Evolutionary conservation across 805 yeast species (phyloP).

Genomic region (Pichia membranifaciens): DNA sequence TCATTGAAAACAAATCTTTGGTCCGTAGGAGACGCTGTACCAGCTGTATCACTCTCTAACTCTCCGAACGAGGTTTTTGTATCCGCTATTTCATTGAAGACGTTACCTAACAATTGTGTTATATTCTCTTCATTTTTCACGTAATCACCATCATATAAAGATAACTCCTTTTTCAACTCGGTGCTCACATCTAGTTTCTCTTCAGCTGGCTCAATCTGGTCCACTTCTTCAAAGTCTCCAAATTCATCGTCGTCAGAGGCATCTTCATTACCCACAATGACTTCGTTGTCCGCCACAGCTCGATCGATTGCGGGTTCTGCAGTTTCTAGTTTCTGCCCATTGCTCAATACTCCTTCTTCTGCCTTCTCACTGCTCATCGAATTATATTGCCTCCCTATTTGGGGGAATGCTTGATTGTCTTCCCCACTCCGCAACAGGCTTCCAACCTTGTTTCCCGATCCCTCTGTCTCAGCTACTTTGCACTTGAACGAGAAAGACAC

Average conservation of each 20-base stretch:
- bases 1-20: slow-evolving; percentile 17
- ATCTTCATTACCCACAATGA: slow-evolving; percentile 6
- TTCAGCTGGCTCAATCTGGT: slow-evolving; percentile 12
- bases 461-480: too few relatives aligned
- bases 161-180: background rate
- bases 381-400: too few relatives aligned
- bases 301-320: background rate
- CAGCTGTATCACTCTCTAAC: background rate
- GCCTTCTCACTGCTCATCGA: too few relatives aligned
- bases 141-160: slow-evolving; percentile 8
- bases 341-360: background rate
- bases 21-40: background rate
- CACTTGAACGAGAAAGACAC: too few relatives aligned
- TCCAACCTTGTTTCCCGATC: too few relatives aligned
- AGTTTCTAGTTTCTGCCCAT: background rate
- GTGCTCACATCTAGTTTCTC: background rate
- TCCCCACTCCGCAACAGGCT: too few relatives aligned
- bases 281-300: background rate
- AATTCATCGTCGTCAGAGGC: slow-evolving; percentile 20
- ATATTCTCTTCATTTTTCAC: slow-evolving; percentile 6
- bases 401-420: too few relatives aligned
- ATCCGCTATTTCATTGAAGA: slow-evolving; percentile 6
- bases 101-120: slow-evolving; percentile 9
- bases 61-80: background rate
- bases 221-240: slow-evolving; percentile 24